A percentile compares a stretch with the other conserved stretches of the same genome.
These are phyloP conservation scores for Botryotinia narcissicola DNA, from an alignment of 2,329 filamentous ascomycete species.

Conservation along the genomic window DNA sequence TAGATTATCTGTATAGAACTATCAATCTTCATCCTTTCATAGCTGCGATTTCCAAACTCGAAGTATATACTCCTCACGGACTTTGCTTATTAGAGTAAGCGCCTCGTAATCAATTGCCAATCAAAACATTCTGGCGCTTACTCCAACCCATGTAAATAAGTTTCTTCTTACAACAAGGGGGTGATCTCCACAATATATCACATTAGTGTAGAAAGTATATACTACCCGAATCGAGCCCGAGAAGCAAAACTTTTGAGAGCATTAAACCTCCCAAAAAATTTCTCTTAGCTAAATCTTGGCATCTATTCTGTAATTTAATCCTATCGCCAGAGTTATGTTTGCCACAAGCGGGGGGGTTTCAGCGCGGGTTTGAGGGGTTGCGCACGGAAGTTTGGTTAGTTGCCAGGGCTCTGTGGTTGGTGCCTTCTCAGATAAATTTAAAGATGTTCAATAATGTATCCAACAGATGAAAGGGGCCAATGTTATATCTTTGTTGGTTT, in stretches of 20 bases:
- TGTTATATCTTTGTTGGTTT: neutral
- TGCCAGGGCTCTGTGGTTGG: neutral
- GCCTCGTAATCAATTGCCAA: neutral
- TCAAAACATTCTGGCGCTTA: neutral
- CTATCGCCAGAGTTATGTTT: neutral
- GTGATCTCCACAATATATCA: too few relatives aligned
- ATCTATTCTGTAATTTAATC: neutral
- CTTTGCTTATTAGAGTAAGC: neutral
- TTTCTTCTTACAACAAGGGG: neutral
- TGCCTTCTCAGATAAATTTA: neutral
- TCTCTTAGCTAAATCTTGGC: neutral
- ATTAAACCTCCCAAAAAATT: neutral
- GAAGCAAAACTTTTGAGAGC: neutral
- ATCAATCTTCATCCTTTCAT: neutral
- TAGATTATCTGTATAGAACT: neutral
- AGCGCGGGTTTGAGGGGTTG: neutral
- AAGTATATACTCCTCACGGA: neutral
- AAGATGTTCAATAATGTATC: neutral
- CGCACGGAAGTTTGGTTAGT: neutral
- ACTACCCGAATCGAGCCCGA: neutral
- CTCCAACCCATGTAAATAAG: neutral
- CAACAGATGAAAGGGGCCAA: neutral
- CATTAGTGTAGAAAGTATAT: neutral
- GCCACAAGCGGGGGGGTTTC: neutral
- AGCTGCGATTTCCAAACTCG: neutral